Conservation (phyloP, 371 early-diverging fungal species). For the Circinella minor region DNA sequence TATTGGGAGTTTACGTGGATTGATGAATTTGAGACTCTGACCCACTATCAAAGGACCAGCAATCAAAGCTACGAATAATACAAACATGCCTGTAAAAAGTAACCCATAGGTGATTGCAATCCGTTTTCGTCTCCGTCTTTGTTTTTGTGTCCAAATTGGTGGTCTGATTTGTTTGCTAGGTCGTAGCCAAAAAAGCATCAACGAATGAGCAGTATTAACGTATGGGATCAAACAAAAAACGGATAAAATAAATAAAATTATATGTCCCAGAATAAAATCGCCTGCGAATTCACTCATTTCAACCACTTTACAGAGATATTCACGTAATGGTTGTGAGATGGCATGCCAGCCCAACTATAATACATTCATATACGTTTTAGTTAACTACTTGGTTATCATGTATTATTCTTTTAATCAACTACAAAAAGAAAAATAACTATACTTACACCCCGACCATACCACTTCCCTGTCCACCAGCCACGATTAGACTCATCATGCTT, state of each 20-base stretch:
- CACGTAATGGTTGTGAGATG: slow-evolving; percentile 73
- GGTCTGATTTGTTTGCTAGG: slow-evolving; percentile 78
- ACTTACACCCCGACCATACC: slow-evolving; percentile 73
- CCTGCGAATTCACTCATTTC: slow-evolving; percentile 83
- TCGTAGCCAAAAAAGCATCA: slow-evolving; percentile 82
- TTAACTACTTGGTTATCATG: too few species aligned
- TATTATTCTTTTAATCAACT: neutral
- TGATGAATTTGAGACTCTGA: slow-evolving; percentile 23
- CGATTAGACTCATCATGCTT: slow-evolving; percentile 72
- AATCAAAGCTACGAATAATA: slow-evolving; percentile 63
- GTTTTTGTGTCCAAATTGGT: slow-evolving; percentile 71
- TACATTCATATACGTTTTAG: neutral
- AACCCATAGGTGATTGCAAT: slow-evolving; percentile 68
- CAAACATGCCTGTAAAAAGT: slow-evolving; percentile 66
- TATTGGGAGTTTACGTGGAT: slow-evolving; percentile 33
- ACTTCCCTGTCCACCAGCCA: slow-evolving; percentile 91
- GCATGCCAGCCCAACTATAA: slow-evolving; percentile 65
- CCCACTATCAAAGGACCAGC: slow-evolving; percentile 64
- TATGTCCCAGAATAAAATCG: slow-evolving; percentile 78
- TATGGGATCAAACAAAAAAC: slow-evolving; percentile 71
- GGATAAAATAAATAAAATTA: slow-evolving; percentile 71
- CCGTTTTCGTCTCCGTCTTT: slow-evolving; percentile 59
- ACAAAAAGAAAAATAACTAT: neutral
- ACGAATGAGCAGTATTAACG: slow-evolving; percentile 79
- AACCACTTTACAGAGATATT: slow-evolving; percentile 81